phyloP scores from a whole-genome alignment of 2,329 filamentous ascomycete species.

The Chrysoporthe deuterocubensis region DNA sequence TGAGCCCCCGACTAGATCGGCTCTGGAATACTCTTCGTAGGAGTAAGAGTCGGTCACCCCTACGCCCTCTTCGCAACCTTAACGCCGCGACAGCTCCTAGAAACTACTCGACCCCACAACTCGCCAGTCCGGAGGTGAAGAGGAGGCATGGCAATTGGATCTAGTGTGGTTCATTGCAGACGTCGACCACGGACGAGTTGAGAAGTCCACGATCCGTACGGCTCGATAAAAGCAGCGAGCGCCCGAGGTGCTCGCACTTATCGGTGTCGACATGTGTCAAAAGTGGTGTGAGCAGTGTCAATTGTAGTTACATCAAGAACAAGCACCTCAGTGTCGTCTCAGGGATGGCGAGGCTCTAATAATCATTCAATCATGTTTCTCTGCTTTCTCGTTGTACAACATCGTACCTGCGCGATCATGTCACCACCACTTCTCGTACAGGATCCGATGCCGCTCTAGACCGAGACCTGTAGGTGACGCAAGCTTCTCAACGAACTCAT shows the following conservation, averaged over 20 bases:
- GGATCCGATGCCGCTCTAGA: slow-evolving; percentile 36
- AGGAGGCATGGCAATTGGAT: slow-evolving; percentile 28
- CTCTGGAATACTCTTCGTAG: slow-evolving; percentile 27
- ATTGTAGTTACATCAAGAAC: background rate
- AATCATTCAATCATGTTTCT: background rate
- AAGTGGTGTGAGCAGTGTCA: background rate
- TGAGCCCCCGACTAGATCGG: slow-evolving; percentile 24
- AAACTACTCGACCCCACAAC: slow-evolving; percentile 22
- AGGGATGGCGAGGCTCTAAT: slow-evolving; percentile 2
- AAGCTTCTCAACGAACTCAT: slow-evolving; percentile 60
- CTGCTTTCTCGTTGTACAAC: background rate
- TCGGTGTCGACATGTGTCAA: background rate
- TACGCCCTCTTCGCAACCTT: slow-evolving; percentile 3
- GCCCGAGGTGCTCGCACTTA: slow-evolving; percentile 1
- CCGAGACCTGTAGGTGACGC: slow-evolving; percentile 36
- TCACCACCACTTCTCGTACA: slow-evolving; percentile 47
- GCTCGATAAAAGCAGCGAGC: background rate
- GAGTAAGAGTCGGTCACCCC: slow-evolving; percentile 25
- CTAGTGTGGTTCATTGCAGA: slow-evolving; percentile 29
- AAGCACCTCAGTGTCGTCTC: slow-evolving; percentile 2
- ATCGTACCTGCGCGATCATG: background rate
- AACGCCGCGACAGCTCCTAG: slow-evolving; percentile 6
- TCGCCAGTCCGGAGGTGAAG: slow-evolving; percentile 11
- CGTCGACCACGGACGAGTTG: slow-evolving; percentile 6
- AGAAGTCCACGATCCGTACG: slow-evolving; percentile 12